Conservation (phyloP, 2,329 filamentous ascomycete species). For the Calonectria naviculata region DNA sequence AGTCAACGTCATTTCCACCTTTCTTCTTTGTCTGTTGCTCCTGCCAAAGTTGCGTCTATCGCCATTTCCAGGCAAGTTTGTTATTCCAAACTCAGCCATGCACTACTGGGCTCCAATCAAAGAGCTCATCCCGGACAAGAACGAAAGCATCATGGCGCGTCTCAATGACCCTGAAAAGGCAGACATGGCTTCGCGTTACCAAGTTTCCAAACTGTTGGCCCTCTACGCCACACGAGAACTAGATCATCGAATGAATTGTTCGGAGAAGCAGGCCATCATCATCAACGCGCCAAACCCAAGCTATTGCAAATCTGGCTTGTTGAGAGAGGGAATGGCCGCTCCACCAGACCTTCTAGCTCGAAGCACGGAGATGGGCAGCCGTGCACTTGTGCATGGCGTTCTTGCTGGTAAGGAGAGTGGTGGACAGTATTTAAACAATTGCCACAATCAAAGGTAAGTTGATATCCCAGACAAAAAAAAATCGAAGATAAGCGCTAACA, state of each 20-base stretch:
- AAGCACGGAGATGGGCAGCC: conserved; percentile 56
- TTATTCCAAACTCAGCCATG: conserved; percentile 36
- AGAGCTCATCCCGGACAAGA: conserved; percentile 29
- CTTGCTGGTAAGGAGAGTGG: conserved; percentile 44
- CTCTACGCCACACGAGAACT: conserved; percentile 46
- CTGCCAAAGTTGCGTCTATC: conserved; percentile 41
- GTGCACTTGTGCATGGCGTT: conserved; percentile 43
- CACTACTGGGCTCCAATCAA: conserved; percentile 39
- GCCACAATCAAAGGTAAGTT: conserved; percentile 40
- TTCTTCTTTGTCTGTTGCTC: conserved; percentile 33
- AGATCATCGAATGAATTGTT: conserved; percentile 20
- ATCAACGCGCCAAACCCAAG: conserved; percentile 55
- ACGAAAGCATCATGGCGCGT: conserved; percentile 37
- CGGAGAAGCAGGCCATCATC: conserved; percentile 33
- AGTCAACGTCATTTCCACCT: conserved; percentile 38
- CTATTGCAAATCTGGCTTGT: conserved; percentile 50
- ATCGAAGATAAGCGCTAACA: too few species aligned
- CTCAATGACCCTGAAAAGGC: conserved; percentile 43
- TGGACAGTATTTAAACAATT: conserved; percentile 49
- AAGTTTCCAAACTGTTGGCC: conserved; percentile 46
- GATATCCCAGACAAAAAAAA: too few species aligned
- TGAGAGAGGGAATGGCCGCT: conserved; percentile 16
- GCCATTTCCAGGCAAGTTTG: conserved; percentile 21
- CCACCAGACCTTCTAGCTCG: conserved; percentile 49
- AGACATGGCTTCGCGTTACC: conserved; percentile 44